These are phyloP conservation scores for Pseudogymnoascus sp. DNA, from an alignment of 2,329 filamentous ascomycete species.

Conservation along the genomic window DNA sequence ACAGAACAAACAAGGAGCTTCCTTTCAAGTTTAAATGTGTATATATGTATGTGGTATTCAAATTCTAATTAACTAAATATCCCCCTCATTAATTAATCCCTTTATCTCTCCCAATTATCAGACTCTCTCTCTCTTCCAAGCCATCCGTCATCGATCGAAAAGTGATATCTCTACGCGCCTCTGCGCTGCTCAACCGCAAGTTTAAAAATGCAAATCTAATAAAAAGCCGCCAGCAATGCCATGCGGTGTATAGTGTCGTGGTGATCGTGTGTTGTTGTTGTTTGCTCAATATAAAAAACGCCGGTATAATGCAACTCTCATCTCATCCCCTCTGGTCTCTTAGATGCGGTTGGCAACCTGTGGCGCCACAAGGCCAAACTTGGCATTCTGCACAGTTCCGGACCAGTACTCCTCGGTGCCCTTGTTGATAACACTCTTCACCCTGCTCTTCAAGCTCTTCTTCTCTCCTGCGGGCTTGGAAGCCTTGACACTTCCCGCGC, in stretches of 20 bases:
- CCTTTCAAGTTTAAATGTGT: not conserved
- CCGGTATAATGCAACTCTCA: not conserved
- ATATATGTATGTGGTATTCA: not conserved
- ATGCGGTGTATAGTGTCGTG: not conserved
- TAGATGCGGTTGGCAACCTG: not conserved
- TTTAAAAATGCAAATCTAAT: not conserved
- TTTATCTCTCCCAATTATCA: not conserved
- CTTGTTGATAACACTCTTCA: not conserved
- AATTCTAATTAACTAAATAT: not conserved
- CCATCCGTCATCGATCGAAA: not conserved
- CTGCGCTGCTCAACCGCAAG: not conserved
- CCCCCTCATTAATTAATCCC: conserved; percentile 1
- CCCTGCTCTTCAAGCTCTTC: not conserved
- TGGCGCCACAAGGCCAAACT: not conserved
- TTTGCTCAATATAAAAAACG: not conserved
- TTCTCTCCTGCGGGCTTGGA: not conserved
- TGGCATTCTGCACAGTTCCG: not conserved
- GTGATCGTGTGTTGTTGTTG: not conserved
- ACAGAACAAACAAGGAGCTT: not conserved
- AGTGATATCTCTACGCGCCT: not conserved
- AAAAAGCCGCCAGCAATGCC: not conserved
- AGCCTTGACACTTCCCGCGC: not conserved
- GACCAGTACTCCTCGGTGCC: not conserved
- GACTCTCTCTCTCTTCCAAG: not conserved
- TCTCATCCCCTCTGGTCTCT: not conserved